A percentile compares a stretch with the other conserved stretches of the same genome.
Evolutionary conservation across 257 asterid genomes (phyloP).

Genomic region (Solanum etuberosum): DNA sequence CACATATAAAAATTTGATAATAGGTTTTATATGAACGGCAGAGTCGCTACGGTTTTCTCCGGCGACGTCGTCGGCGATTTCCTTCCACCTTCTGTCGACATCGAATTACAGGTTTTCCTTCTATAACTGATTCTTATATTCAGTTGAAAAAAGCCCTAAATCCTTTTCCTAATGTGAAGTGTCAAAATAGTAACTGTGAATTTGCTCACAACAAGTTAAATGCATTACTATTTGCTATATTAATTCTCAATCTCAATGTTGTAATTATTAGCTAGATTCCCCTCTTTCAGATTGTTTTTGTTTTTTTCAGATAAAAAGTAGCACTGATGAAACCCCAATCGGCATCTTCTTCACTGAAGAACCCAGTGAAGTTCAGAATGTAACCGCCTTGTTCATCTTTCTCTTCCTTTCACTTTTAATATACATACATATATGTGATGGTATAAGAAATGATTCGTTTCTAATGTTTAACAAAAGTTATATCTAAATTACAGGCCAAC

Average conservation of each 20-base stretch:
- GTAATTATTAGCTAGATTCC: neutral
- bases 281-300: neutral
- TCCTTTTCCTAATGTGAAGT: neutral
- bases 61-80: neutral
- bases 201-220: neutral
- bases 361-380: constrained; percentile 84
- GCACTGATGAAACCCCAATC: constrained; percentile 51
- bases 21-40: neutral
- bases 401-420: neutral
- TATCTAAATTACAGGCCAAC: constrained; percentile 52
- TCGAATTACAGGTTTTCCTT: neutral
- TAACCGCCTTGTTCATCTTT: constrained; percentile 1
- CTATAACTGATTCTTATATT: neutral
- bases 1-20: neutral
- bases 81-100: neutral
- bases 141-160: neutral
- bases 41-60: neutral
- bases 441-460: neutral
- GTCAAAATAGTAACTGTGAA: neutral
- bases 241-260: neutral
- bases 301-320: neutral
- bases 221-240: neutral
- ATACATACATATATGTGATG: neutral
- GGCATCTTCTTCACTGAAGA: constrained; percentile 60
- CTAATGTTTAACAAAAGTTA: neutral